Evolutionary conservation across 139 green algal species (phyloP).

Genomic region (Chlamydomonas sphaeroides): DNA sequence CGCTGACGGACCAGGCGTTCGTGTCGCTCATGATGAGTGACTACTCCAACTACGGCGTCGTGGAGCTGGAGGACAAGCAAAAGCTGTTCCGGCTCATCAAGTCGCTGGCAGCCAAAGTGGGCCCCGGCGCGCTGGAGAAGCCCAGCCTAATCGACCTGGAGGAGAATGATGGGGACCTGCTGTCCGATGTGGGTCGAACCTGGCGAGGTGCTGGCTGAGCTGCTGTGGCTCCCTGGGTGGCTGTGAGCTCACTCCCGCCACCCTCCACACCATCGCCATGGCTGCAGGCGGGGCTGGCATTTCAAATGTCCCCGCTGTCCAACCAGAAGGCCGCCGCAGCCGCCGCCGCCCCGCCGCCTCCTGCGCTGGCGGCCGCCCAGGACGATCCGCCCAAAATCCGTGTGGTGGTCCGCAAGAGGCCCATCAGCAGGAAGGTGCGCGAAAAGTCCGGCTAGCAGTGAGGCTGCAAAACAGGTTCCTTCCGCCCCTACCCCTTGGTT

Average conservation of each 20-base stretch:
- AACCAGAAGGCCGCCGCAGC: slow-evolving; percentile 15
- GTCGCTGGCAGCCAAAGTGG: neutral
- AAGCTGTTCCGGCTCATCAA: slow-evolving; percentile 80
- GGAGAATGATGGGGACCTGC: slow-evolving; percentile 76
- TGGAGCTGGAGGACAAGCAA: slow-evolving; percentile 83
- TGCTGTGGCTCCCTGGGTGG: too few relatives aligned
- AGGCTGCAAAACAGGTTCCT: too few relatives aligned
- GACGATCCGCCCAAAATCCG: slow-evolving; percentile 78
- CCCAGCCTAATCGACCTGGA: slow-evolving; percentile 81
- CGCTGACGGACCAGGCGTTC: slow-evolving; percentile 55
- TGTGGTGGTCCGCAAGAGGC: slow-evolving; percentile 95
- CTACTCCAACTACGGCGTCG: slow-evolving; percentile 75
- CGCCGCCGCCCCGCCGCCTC: neutral
- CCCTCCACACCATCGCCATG: too few relatives aligned
- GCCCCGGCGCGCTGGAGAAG: slow-evolving; percentile 5
- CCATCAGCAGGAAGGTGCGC: slow-evolving; percentile 90
- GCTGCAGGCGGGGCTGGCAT: slow-evolving; percentile 36
- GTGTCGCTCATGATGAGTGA: slow-evolving; percentile 72
- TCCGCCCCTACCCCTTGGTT: too few relatives aligned
- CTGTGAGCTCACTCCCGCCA: too few relatives aligned
- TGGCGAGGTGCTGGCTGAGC: neutral
- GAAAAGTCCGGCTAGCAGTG: too few relatives aligned
- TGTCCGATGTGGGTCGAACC: slow-evolving; percentile 44
- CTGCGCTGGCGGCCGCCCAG: neutral
- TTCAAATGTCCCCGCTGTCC: slow-evolving; percentile 46